Evolutionary conservation across 352 stramenopile genomes (phyloP).

Genomic region (Globisporangium ultimum): DNA sequence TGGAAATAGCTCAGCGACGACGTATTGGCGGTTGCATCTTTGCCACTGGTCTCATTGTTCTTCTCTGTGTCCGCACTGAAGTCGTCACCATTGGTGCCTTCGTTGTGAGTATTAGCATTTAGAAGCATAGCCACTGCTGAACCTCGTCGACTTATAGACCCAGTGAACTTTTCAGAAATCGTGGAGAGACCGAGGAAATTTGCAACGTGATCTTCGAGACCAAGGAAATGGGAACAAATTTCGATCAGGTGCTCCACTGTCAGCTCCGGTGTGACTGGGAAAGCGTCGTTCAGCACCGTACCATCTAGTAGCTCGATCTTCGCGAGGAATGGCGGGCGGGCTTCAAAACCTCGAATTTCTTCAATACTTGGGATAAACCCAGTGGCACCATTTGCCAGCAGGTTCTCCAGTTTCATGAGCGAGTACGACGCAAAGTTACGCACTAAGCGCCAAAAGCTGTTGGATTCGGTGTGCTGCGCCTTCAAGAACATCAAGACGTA

Average conservation of each 20-base stretch:
- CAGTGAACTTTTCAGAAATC: conserved; percentile 42
- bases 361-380: conserved; percentile 93
- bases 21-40: conserved; percentile 1
- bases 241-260: conserved; percentile 89
- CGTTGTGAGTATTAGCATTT: not conserved
- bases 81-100: conserved; percentile 29
- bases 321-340: conserved; percentile 90
- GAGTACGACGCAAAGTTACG: conserved; percentile 91
- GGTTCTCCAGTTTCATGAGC: conserved; percentile 89
- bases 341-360: conserved; percentile 92
- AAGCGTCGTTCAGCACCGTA: conserved; percentile 86
- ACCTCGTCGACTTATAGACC: conserved; percentile 20
- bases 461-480: conserved; percentile 64
- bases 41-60: conserved; percentile 7
- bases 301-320: conserved; percentile 93
- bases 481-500: conserved; percentile 91
- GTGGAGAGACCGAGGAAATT: conserved; percentile 68
- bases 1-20: conserved; percentile 61
- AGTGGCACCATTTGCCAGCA: conserved; percentile 83
- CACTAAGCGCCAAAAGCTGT: conserved; percentile 74
- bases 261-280: conserved; percentile 92
- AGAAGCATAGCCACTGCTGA: conserved; percentile 22
- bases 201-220: conserved; percentile 84
- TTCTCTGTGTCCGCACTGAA: conserved; percentile 19
- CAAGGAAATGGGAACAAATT: conserved; percentile 91